phyloP scores from a whole-genome alignment of 1,284 basidiomycete species.

The Trichosporon sp. region DNA sequence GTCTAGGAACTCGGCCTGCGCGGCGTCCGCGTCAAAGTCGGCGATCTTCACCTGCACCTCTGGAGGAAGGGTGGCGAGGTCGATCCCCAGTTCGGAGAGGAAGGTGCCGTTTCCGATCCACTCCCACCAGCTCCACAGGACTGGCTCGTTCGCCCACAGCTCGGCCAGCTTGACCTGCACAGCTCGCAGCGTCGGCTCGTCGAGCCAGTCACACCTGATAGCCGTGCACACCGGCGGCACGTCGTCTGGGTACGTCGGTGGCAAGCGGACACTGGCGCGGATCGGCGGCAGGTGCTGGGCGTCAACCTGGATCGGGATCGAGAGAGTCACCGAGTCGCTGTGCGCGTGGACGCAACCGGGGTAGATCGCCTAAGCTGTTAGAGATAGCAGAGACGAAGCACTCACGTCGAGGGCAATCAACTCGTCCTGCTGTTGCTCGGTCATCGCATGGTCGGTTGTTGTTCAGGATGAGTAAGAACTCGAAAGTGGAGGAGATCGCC shows the following conservation, averaged over 20 bases:
- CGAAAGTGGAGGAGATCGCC: neutral
- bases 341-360: slow-evolving; percentile 33
- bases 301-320: slow-evolving; percentile 40
- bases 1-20: slow-evolving; percentile 44
- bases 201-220: slow-evolving; percentile 39
- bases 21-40: slow-evolving; percentile 39
- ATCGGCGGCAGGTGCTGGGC: slow-evolving; percentile 47
- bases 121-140: slow-evolving; percentile 54
- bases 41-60: slow-evolving; percentile 46
- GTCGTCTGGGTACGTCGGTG: slow-evolving; percentile 38
- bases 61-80: slow-evolving; percentile 32
- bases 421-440: slow-evolving; percentile 43
- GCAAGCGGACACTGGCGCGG: slow-evolving; percentile 34
- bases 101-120: slow-evolving; percentile 49
- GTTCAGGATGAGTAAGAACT: neutral
- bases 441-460: slow-evolving; percentile 14
- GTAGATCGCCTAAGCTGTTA: slow-evolving; percentile 43
- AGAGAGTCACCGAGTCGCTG: slow-evolving; percentile 33
- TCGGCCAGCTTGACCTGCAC: slow-evolving; percentile 26
- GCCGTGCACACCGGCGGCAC: slow-evolving; percentile 31
- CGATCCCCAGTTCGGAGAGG: slow-evolving; percentile 35
- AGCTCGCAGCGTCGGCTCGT: neutral
- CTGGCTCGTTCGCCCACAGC: slow-evolving; percentile 25
- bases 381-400: no score
- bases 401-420: slow-evolving; percentile 44